Evolutionary conservation across 305 asterid genomes (phyloP), one percentile per base, ranked within the genome.

Genomic region (Galium porrigens): DNA sequence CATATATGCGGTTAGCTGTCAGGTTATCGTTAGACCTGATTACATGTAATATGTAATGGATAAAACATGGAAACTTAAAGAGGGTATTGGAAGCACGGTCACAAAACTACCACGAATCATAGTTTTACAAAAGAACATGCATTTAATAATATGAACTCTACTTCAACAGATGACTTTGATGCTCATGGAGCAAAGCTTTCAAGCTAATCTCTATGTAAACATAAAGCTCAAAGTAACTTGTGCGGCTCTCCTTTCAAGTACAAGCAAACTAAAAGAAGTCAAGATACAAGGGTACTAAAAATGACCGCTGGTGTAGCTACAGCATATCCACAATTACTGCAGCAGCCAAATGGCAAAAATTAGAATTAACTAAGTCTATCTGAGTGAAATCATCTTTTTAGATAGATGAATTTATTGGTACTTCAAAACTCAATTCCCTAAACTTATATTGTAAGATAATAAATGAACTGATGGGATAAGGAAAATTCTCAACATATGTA

Each of bases 81-180:
- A 11, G 48, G 60, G 52, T 25, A 29, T 18, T 0, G 15, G 46
- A 17, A 58, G n/a, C n/a, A 57, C 20, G 17, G 1, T 17, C 27
- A 34, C 8, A 34, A 56, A 30, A 15, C 62, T 32, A 33, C 5
- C 4, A 4, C 49, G 14, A 59, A 11, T 59, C 49, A 20, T 11
- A 66, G 18, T 67, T 67, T 58, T 44, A 58, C 49, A 9, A 3
- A 33, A 27, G 65, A 58, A 58, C 49, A 34, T 17, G 32, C 22
- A 58, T 44, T 12, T 3, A 25, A 2, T 44, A 8, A 10, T 32
- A 32, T 17, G 15, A 42, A 52, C 46, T 1, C 6, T 34, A 49
- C 15, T n/a, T 8, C 5, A 58, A 48, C 39, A 34, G 46, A 39
- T 68, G 66, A 25, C 33, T 48, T 41, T 34, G 17, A 11, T 58